Evolutionary conservation across 345 rosid genomes (phyloP), one percentile per base, ranked within the genome.

Genomic region (Raphanus raphanistrum): DNA sequence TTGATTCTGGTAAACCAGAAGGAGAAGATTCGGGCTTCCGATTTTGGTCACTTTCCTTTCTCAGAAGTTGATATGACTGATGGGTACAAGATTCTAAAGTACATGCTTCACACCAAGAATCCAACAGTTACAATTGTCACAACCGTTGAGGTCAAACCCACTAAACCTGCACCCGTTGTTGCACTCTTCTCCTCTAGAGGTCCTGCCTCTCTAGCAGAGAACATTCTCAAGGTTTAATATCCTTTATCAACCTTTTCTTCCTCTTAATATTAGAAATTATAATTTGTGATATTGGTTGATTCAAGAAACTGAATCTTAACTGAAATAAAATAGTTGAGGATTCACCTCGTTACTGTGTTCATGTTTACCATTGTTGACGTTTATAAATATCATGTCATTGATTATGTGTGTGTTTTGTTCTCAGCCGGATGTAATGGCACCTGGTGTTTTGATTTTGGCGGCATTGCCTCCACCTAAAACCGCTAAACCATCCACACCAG

Each of bases 351-450:
- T 36, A 36, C 45, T 38, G 10, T 38, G 45, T 48, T 15, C 55
- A n/a, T 48, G 16, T 6, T 29, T 2, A 17, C 6, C 66, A 31
- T 63, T 63, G 0, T 62, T 6, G 25, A 6, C 10, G 41, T 29
- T 41, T 41, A 41, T 41, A 41, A 41, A 41, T 38, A 38, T 38
- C 43, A 38, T 38, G 4, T 41, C 48, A 41, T 2, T 41, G 48
- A 2, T 41, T 2, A 41, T 41, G 48, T 41, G 52, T 50, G 57
- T 61, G 38, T 16, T 50, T 48, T 73, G 25, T 29, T 48, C 25
- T 63, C 81, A 92, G 97, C 97, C 97, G 16, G 97, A 92, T 73
- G 67, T 89, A 86, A 86, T 86, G 86, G 95, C 97, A 38, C 97
- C 97, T 0, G 97, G 97, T 70, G 89, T 90, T 15, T 86, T 87